phyloP scores from a whole-genome alignment of 768 basidiomycete genomes.

The Lactarius akahatsu region DNA sequence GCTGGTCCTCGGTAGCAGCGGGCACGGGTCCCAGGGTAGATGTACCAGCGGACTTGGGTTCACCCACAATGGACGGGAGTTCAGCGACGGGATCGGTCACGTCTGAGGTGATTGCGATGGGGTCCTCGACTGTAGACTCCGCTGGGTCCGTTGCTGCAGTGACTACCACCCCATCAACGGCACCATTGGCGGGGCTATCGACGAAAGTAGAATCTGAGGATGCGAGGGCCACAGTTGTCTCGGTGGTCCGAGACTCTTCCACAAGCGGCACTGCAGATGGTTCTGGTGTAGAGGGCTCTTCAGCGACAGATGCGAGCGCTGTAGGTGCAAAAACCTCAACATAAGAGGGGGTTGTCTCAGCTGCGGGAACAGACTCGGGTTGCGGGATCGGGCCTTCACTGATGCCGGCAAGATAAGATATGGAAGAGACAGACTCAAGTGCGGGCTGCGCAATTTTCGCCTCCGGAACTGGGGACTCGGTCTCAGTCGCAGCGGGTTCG shows the following conservation, averaged over 20 bases:
- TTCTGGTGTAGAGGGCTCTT: neutral
- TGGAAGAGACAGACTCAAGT: neutral
- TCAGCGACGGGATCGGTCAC: neutral
- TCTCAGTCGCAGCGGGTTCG: constrained; percentile 33
- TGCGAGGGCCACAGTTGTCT: neutral
- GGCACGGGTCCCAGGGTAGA: neutral
- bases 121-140: neutral
- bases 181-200: neutral
- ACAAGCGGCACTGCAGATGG: constrained; percentile 2
- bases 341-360: neutral
- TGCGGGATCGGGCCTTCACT: constrained; percentile 31
- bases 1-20: neutral
- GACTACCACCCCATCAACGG: neutral
- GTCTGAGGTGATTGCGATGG: neutral
- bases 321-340: constrained; percentile 12
- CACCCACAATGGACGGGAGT: neutral
- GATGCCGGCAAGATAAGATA: constrained; percentile 1
- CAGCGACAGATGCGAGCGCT: constrained; percentile 16
- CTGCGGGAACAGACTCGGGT: constrained; percentile 33
- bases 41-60: neutral
- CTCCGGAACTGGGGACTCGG: constrained; percentile 12
- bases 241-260: neutral
- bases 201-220: neutral
- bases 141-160: neutral
- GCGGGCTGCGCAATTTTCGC: constrained; percentile 8